These are phyloP conservation scores for Euptelea pleiosperma DNA, from an alignment of 164 flowering plant species.

Conservation along the genomic window DNA sequence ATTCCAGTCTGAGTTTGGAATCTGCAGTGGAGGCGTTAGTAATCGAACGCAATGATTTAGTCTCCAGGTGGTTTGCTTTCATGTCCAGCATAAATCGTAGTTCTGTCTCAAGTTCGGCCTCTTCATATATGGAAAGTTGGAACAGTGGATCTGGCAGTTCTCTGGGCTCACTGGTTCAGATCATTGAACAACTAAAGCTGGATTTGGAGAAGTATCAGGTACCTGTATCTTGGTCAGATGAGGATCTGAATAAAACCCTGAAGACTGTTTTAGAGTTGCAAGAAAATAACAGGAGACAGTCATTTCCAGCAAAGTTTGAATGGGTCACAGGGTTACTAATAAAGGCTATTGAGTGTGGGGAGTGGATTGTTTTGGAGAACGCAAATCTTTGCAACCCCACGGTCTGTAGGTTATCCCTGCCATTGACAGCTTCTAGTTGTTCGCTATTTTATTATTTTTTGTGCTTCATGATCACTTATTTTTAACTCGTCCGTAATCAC, in stretches of 20 bases:
- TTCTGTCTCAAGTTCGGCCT: constrained; percentile 20
- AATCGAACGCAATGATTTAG: constrained; percentile 29
- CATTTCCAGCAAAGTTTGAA: constrained; percentile 73
- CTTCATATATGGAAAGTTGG: constrained; percentile 29
- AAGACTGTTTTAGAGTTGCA: constrained; percentile 46
- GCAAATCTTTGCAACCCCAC: constrained; percentile 99
- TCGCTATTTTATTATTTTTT: not conserved
- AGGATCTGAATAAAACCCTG: constrained; percentile 42
- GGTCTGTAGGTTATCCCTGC: constrained; percentile 32
- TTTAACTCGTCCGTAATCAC: not conserved
- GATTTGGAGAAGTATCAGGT: constrained; percentile 24
- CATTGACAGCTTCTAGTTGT: not conserved
- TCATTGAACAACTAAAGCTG: constrained; percentile 47
- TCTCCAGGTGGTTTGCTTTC: constrained; percentile 58
- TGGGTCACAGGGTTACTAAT: constrained; percentile 82
- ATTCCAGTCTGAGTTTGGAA: constrained; percentile 44
- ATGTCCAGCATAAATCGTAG: constrained; percentile 32
- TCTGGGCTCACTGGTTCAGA: constrained; percentile 43
- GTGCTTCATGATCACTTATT: not conserved
- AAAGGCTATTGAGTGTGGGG: constrained; percentile 90
- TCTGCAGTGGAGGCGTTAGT: constrained; percentile 28
- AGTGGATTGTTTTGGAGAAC: constrained; percentile 94
- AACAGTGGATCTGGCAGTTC: constrained; percentile 25
- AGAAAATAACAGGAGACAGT: constrained; percentile 31
- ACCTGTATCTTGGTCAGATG: constrained; percentile 46